Conservation (phyloP, 148 eudicot genomes). For the Arbutus unedo region DNA sequence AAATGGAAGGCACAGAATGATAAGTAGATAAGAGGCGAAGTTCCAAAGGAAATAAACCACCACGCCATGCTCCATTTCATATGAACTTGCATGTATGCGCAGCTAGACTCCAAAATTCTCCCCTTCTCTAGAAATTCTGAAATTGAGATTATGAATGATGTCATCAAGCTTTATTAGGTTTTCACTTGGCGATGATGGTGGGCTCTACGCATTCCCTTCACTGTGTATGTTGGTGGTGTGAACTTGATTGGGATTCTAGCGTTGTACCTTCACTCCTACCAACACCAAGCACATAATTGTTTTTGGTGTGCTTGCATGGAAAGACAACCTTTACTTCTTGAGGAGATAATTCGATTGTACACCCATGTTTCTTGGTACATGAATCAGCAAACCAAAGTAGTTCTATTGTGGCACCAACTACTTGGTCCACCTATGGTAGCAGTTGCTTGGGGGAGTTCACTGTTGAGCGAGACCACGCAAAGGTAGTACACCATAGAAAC, state of each 20-base stretch:
- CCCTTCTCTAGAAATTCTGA: neutral
- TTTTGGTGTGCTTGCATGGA: neutral
- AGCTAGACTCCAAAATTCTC: neutral
- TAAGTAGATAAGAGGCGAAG: neutral
- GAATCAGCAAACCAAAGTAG: neutral
- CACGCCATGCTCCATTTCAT: neutral
- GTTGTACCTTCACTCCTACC: neutral
- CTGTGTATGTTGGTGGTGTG: neutral
- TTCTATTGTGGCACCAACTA: neutral
- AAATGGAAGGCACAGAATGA: neutral
- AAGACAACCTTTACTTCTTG: neutral
- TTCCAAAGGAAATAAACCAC: constrained; percentile 1
- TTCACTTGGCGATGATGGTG: neutral
- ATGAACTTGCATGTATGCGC: neutral
- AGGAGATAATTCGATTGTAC: too few relatives aligned
- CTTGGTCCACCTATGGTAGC: neutral
- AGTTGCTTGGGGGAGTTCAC: neutral
- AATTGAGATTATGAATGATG: too few relatives aligned
- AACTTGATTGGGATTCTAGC: neutral
- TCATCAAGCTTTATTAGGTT: neutral
- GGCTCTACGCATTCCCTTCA: neutral
- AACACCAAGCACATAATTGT: neutral
- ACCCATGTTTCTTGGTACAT: neutral
- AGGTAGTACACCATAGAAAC: neutral
- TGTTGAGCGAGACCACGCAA: neutral